phyloP scores from a whole-genome alignment of 257 asterid genomes.

The Solanum chiquidenum region DNA sequence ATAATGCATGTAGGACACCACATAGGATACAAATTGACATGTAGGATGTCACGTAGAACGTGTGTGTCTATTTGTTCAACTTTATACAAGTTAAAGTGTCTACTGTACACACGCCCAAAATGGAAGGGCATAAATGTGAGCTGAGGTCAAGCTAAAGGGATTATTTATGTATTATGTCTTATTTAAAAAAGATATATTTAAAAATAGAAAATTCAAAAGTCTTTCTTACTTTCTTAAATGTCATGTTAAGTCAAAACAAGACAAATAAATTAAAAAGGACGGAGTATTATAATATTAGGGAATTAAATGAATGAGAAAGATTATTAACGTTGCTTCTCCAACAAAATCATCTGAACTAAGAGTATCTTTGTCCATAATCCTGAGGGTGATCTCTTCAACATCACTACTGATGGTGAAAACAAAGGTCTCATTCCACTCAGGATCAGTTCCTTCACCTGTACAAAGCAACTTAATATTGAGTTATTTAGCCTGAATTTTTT shows the following conservation, averaged over 20 bases:
- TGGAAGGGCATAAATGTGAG: not conserved
- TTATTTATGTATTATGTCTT: not conserved
- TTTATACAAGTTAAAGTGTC: not conserved
- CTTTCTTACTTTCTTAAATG: not conserved
- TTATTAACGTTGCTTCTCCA: slow-evolving; percentile 71
- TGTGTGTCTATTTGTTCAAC: not conserved
- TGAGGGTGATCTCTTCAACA: slow-evolving; percentile 43
- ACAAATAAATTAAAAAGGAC: not conserved
- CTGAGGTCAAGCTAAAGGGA: not conserved
- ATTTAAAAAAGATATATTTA: too few species aligned
- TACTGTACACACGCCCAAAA: not conserved
- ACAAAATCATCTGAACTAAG: slow-evolving; percentile 51
- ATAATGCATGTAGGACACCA: not conserved
- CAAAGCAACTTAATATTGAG: not conserved
- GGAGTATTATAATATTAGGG: not conserved
- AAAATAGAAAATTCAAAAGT: too few species aligned
- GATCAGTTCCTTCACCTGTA: slow-evolving; percentile 47
- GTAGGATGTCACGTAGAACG: not conserved
- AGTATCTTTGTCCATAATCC: slow-evolving; percentile 56
- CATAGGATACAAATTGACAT: not conserved
- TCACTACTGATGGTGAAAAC: slow-evolving; percentile 43
- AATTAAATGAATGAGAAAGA: not conserved
- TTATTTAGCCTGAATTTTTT: not conserved
- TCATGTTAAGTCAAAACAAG: not conserved
- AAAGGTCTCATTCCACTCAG: slow-evolving; percentile 89